Base-by-base conservation (phyloP, 2,329 filamentous ascomycete species). In the Microcyclospora pomicola region DNA sequence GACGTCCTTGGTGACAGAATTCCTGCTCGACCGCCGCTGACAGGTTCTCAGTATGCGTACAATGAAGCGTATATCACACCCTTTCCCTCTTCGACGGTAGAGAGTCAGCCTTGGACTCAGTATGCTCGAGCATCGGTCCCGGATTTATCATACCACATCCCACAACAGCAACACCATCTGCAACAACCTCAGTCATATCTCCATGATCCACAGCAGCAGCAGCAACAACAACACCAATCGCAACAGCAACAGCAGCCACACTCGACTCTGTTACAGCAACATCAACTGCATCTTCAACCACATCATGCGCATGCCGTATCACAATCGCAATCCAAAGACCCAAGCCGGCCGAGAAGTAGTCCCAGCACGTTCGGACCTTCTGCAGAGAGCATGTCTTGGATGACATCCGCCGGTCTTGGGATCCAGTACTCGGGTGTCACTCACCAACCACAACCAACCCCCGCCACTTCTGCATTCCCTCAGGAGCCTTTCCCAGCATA, bases 311-410 rank as follows among this genome's bases (percentile, higher is more conserved):
- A 35, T 31, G 27, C 42, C 19, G 19, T 24, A 24, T 24, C 19
- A 24, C 19, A 24, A 7, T 5, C 19, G 7, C 42, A 44, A 27
- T 41, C 45, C 38, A 47, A 46, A 34, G 47, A 58, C 12, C 59
- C 58, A 5, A 47, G 53, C 28, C 49, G 62, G 9, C 59, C 63
- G 28, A 56, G 57, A 37, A 66, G 63, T 45, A 65, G 59, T 42
- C 63, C 63, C n/a, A 62, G 60, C 39, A 59, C 57, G 1, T 59
- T 66, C 35, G 60, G 59, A 24, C 59, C 63, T 2, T 55, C 52
- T 9, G 49, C 53, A 24, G 59, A 63, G 6, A 48, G 51, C 9
- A 49, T 58, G 13, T 42, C 53, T 6, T 67, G 64, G 64, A 51
- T 58, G 3, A 49, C 49, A 13, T 58, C 48, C 28, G 52, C 59